Conservation (phyloP, 2,329 filamentous ascomycete genomes). For the Pseudogymnoascus sp. region DNA sequence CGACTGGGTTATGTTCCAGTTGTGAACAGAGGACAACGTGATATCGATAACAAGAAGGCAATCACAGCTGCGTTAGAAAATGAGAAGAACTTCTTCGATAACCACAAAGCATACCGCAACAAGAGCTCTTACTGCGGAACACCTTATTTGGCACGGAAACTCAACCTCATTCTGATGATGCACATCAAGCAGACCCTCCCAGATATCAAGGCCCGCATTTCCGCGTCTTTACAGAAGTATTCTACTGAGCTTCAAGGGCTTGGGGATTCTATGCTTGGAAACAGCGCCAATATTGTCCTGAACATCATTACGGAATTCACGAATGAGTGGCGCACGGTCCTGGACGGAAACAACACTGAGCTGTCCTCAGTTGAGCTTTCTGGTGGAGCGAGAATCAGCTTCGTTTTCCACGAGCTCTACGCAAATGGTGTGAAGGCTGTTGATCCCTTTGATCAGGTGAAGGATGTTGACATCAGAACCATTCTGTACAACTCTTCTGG, state of each 20-base stretch:
- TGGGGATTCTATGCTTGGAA: constrained; percentile 90
- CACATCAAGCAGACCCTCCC: constrained; percentile 99
- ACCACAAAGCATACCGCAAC: constrained; percentile 96
- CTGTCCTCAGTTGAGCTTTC: constrained; percentile 90
- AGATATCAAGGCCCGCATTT: constrained; percentile 95
- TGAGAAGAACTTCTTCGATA: constrained; percentile 96
- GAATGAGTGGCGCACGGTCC: constrained; percentile 90
- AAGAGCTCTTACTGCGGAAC: constrained; percentile 99
- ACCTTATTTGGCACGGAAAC: constrained; percentile 88
- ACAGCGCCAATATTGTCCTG: constrained; percentile 90
- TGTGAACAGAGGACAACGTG: constrained; percentile 93
- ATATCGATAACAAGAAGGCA: constrained; percentile 96
- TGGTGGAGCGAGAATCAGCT: constrained; percentile 94
- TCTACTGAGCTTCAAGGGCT: constrained; percentile 68
- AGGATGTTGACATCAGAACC: constrained; percentile 94
- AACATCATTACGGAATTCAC: constrained; percentile 99
- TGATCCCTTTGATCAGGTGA: constrained; percentile 94
- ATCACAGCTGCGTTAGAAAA: constrained; percentile 86
- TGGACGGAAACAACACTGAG: constrained; percentile 95
- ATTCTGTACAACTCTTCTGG: constrained; percentile 99
- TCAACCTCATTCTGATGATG: constrained; percentile 99
- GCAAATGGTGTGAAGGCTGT: constrained; percentile 95
- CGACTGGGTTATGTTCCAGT: constrained; percentile 93
- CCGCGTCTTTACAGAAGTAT: constrained; percentile 91
- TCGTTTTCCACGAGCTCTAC: constrained; percentile 98